Percentiles rank a stretch among this genome's conserved stretches.
Conservation (phyloP, 169 alveolate genomes). For the Neospora caninum region DNA sequence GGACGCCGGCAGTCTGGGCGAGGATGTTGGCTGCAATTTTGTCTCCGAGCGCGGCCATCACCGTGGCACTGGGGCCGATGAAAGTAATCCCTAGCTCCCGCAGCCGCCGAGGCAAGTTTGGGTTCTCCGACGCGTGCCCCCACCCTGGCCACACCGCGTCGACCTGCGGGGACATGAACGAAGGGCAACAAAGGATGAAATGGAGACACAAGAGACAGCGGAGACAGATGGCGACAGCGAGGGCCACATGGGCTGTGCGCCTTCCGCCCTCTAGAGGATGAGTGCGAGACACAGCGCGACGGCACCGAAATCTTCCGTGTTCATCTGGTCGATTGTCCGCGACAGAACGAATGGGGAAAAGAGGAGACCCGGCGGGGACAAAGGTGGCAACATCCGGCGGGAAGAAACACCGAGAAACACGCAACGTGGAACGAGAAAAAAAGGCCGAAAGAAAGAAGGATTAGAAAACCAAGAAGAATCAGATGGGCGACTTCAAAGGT, state of each 20-base stretch:
- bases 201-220: neutral
- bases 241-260: no score
- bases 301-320: no score
- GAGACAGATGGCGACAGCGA: neutral
- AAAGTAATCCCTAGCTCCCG: conserved; percentile 82
- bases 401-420: no score
- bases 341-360: no score
- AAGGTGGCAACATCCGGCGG: no score
- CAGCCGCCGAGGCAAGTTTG: conserved; percentile 83
- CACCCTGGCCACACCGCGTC: conserved; percentile 97
- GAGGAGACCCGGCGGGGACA: no score
- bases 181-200: neutral
- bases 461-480: no score
- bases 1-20: conserved; percentile 92
- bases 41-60: conserved; percentile 93
- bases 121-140: conserved; percentile 95
- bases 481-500: neutral
- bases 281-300: no score
- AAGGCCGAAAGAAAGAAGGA: no score
- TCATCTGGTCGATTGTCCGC: no score
- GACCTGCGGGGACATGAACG: conserved; percentile 37
- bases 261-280: no score
- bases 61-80: conserved; percentile 90
- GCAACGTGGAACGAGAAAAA: no score
- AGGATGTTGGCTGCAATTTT: conserved; percentile 91